A percentile compares a stretch with the other conserved stretches of the same genome.
phyloP scores from a whole-genome alignment of 2,329 filamentous ascomycete genomes.

The Colletotrichum costaricense region DNA sequence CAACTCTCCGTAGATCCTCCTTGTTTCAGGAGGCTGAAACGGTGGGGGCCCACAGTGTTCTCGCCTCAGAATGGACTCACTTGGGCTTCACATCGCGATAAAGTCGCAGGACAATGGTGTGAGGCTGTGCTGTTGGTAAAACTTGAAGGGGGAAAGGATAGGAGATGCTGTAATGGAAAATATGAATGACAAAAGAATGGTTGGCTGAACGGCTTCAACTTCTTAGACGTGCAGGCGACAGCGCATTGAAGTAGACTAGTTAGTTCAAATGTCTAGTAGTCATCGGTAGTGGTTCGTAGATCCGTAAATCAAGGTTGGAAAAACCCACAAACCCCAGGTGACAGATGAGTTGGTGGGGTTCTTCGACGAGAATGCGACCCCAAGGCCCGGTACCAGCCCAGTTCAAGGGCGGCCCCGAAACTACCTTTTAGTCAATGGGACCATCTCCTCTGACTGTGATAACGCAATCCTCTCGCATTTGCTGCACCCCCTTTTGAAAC shows the following conservation, averaged over 20 bases:
- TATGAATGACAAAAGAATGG: neutral
- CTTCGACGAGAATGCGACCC: neutral
- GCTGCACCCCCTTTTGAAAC: conserved; percentile 16
- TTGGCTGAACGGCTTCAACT: neutral
- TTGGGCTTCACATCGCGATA: neutral
- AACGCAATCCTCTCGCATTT: conserved; percentile 5
- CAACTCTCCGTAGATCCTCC: conserved; percentile 21
- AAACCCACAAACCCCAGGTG: neutral
- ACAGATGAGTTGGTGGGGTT: conserved; percentile 3
- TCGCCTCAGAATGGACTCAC: conserved; percentile 17
- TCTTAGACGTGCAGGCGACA: neutral
- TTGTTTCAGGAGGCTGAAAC: conserved; percentile 36
- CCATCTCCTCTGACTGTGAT: neutral
- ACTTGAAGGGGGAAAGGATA: neutral
- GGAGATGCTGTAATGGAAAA: neutral
- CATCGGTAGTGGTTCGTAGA: conserved; percentile 13
- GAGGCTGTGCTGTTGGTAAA: neutral
- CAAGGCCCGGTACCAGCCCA: conserved; percentile 15
- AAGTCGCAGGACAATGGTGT: neutral
- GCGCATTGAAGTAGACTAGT: neutral
- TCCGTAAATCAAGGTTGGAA: conserved; percentile 22
- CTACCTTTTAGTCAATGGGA: conserved; percentile 19
- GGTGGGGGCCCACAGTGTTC: conserved; percentile 10
- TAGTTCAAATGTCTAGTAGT: neutral
- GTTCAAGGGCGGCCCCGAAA: conserved; percentile 18